Evolutionary conservation across 441 rosid genomes (phyloP), one percentile per base, ranked within the genome.

Genomic region (Populus hybrid): DNA sequence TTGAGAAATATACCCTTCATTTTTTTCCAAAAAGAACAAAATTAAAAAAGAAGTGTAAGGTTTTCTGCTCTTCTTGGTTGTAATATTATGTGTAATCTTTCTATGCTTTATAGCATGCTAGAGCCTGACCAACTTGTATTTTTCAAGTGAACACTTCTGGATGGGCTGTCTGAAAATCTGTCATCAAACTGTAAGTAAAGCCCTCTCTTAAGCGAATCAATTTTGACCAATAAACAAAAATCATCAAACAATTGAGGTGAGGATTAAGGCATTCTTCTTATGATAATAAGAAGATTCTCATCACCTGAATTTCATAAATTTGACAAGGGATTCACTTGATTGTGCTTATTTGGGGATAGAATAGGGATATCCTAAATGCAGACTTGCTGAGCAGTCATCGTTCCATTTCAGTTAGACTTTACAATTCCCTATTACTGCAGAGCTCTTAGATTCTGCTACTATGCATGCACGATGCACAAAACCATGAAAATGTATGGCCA

Each of bases 1-100:
- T 81, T 94, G 98, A 84, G 97, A 90, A 79, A 94, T 88, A 79
- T 93, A 93, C 82, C 99, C 97, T 95, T 81, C 86, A 85, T 6
- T 67, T 64, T 72, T 61, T 63, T 31, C 50, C 72, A 74, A 78
- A 66, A 59, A 69, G 31, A 69, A 53, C n/a, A 12, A 71, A 24
- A 61, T 10, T 71, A 45, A 45, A 3, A 14, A 45, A 14, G 53
- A 26, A 67, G 9, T 23, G 56, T 83, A 69, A 82, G 71, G 75
- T 68, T 50, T 26, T 40, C 53, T 69, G 64, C 21, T 69, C 53
- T 73, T 28, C 36, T 36, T 33, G 53, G 63, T 53, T 59, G 18
- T 38, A 56, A n/a, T 53, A 14, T 9, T 76, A 67, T n/a, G n/a
- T 38, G 26, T 20, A 2, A 11, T 75, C 11, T 67, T 28, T 38